Base-by-base conservation (phyloP, 805 yeast genomes). In the Kazachstania martiniae region DNA sequence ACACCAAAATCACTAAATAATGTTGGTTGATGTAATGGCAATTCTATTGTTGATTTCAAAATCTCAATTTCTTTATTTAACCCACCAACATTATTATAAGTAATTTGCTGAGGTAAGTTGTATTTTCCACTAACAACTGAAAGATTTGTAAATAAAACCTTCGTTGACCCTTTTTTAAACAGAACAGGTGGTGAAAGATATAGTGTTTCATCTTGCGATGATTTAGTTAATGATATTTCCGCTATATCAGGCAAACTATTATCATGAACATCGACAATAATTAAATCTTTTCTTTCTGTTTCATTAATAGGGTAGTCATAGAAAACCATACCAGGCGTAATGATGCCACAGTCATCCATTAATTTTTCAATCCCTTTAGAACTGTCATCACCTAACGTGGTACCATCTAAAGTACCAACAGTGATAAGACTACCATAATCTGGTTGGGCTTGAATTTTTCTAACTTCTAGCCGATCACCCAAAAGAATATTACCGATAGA, bases 1-100 rank as follows among this genome's bases (percentile, higher is more conserved):
- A 86, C 78, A n/a, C 89, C 86, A 61, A 89, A 91, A 34, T 81
- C 74, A 6, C 77, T 66, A 46, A 87, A 89, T 21, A 85, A 57
- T 5, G 69, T 66, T 0, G 96, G 94, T 35, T 73, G 73, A 38
- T 77, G 74, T 17, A 91, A 63, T 0, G 99, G 96, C 3, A 89
- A 63, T 33, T 81, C 81, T 7, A 87, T 73, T 0, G 87, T 73
- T 5, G 79, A 66, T 33, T 74, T 66, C 15, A 91, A 58, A 3
- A 66, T 47, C 4, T 65, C 62, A 13, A 87, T 73, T 43, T 84
- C 85, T 28, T 66, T 63, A 0, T 61, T 42, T 15, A 91, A 63
- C 0, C 97, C 99, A 12, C 97, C 98, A 5, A 91, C 73, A 14
- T 66, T 61, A 3, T 63, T 49, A 38, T 75, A 84, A 21, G 59